Percentiles rank a stretch among this genome's conserved stretches.
These are phyloP conservation scores for Nigrospora osmanthi DNA, from an alignment of 2,329 filamentous ascomycete species.

Conservation along the genomic window DNA sequence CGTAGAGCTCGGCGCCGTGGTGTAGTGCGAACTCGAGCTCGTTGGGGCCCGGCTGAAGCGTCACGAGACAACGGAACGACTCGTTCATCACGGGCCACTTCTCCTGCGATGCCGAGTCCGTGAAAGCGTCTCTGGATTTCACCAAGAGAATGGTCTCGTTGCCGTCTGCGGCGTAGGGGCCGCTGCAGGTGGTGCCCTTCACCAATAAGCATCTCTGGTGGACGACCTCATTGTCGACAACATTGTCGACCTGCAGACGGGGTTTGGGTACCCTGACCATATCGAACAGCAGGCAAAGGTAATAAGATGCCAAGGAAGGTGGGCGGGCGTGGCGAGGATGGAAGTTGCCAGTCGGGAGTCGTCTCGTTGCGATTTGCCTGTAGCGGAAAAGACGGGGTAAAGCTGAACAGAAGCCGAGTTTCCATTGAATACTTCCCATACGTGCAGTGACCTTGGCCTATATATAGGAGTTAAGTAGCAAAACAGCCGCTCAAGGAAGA, in stretches of 20 bases:
- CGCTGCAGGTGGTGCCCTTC: slow-evolving; percentile 1
- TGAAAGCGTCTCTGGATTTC: slow-evolving; percentile 4
- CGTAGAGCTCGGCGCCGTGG: not conserved
- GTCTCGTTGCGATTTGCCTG: too few species aligned
- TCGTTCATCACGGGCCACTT: slow-evolving; percentile 6
- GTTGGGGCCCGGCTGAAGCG: slow-evolving; percentile 7
- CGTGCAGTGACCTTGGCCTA: too few species aligned
- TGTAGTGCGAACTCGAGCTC: slow-evolving; percentile 2
- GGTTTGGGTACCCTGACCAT: too few species aligned
- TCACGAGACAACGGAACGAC: slow-evolving; percentile 6
- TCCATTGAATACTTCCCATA: too few species aligned
- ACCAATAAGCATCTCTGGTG: slow-evolving; percentile 6
- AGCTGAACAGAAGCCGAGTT: too few species aligned
- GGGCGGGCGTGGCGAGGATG: too few species aligned
- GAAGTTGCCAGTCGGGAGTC: too few species aligned
- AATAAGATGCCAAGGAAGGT: too few species aligned
- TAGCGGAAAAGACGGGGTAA: too few species aligned
- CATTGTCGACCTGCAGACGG: not conserved
- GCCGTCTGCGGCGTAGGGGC: not conserved
- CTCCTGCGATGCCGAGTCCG: not conserved
- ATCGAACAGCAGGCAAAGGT: too few species aligned
- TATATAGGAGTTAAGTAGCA: too few species aligned
- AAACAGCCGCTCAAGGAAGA: too few species aligned
- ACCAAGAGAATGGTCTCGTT: slow-evolving; percentile 5
- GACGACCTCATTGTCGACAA: slow-evolving; percentile 3